Evolutionary conservation across 768 basidiomycete genomes (phyloP).

Genomic region (Cystobasidium onofrii): DNA sequence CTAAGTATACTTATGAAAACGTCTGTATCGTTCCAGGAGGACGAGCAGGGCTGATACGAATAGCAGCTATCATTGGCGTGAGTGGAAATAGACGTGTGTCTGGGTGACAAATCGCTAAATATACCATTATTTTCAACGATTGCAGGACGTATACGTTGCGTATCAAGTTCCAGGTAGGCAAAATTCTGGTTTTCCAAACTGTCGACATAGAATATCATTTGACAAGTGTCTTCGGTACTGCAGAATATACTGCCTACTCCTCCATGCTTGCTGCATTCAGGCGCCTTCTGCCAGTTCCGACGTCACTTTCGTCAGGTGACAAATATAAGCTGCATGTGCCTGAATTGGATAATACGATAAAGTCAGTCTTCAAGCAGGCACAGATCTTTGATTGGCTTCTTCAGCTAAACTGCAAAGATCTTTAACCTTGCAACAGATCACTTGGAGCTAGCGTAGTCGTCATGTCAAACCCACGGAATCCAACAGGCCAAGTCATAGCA

Average conservation of each 20-base stretch:
- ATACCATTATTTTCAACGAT: neutral
- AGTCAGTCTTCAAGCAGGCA: conserved; percentile 31
- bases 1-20: conserved; percentile 70
- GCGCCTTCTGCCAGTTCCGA: conserved; percentile 37
- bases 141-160: conserved; percentile 50
- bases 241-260: conserved; percentile 27
- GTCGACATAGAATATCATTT: no score
- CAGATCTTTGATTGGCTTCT: no score
- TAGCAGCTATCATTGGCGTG: conserved; percentile 79
- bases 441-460: conserved; percentile 58
- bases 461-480: conserved; percentile 91
- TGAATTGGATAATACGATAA: conserved; percentile 52
- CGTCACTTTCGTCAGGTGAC: conserved; percentile 40
- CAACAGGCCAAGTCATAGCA: conserved; percentile 74
- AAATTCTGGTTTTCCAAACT: no score
- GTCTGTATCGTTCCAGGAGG: conserved; percentile 81
- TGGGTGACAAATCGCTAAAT: neutral
- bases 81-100: conserved; percentile 46
- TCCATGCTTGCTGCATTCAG: conserved; percentile 35
- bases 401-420: no score
- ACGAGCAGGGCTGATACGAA: conserved; percentile 61
- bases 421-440: neutral
- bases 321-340: conserved; percentile 72
- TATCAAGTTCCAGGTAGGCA: conserved; percentile 68
- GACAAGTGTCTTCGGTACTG: no score